Evolutionary conservation across 371 early-diverging fungal genomes (phyloP), one percentile per base, ranked within the genome.

Genomic region (Rhizopus sp.): DNA sequence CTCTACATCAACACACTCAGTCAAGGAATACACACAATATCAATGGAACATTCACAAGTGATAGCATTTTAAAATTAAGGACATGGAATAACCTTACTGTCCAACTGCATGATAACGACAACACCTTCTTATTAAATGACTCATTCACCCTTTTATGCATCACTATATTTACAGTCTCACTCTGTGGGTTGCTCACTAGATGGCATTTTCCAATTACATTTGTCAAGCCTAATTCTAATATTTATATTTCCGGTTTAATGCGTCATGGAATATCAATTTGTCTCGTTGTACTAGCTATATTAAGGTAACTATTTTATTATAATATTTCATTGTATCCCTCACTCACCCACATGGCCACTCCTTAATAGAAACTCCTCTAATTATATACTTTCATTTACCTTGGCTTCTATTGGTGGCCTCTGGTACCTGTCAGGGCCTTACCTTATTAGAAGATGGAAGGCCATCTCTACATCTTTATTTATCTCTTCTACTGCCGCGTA

Each of bases 141-240:
- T 57, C 60, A 17, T 50, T 62, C 17, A 70, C 78, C 23, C 75
- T 83, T 53, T 60, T 68, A 17, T 59, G 80, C 33, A 67, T 73
- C 39, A 60, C 82, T 16, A 59, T 59, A n/a, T 45, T 68, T 9
- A 64, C 77, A 12, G 53, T 73, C 5, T 66, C 77, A 6, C 5
- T 78, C 6, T 62, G 55, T 33, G 60, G 66, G 10, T 34, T 77
- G 5, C 34, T 64, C 1, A 68, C 64, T 44, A 63, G 66, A 57
- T 75, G 76, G 76, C 64, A 75, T 7, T 70, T 75, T 17, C 57
- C 70, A 4, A 63, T 72, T 9, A 40, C 60, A 6, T 69, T 60
- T 56, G 60, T 72, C n/a, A 57, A 60, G 16, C 70, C 70, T 9
- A 50, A 48, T 15, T 35, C 54, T 31, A 63, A 46, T 33, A 7